Percentiles rank a stretch among this genome's conserved stretches.
Conservation (phyloP, 257 asterid genomes). For the Orobanche coerulescens region DNA sequence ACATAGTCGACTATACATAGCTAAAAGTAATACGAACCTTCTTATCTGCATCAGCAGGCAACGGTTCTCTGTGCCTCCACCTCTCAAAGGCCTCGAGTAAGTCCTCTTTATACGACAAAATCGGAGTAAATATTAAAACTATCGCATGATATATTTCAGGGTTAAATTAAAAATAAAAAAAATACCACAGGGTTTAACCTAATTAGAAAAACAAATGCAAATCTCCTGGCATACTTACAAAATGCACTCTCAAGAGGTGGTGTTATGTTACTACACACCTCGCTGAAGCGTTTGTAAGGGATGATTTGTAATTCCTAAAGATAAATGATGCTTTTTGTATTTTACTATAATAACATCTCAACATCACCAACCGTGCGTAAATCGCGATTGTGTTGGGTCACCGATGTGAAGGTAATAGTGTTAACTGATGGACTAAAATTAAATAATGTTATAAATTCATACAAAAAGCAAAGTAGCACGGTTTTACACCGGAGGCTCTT, state of each 20-base stretch:
- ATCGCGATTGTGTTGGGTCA: no score
- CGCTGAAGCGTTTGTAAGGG: background rate
- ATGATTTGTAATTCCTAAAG: background rate
- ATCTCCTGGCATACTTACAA: no score
- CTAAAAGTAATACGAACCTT: slow-evolving; percentile 34
- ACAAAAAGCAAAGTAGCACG: no score
- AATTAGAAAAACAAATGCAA: no score
- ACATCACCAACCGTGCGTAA: no score
- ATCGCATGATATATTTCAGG: background rate
- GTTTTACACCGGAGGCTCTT: no score
- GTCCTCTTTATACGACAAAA: slow-evolving; percentile 34
- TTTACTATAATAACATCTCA: background rate
- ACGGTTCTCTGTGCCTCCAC: slow-evolving; percentile 57
- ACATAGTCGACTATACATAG: background rate
- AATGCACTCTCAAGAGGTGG: no score
- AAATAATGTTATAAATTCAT: no score
- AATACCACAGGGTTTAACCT: no score
- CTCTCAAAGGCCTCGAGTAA: slow-evolving; percentile 55
- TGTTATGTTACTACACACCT: no score
- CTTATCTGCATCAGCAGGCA: slow-evolving; percentile 47
- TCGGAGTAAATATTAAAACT: background rate
- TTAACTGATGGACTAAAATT: no score
- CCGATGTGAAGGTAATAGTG: no score
- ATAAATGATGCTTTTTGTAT: background rate
- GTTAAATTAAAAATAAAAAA: background rate